These are phyloP conservation scores for Paspalum notatum DNA, from an alignment of 176 grass and related monocot genomes.

Conservation along the genomic window DNA sequence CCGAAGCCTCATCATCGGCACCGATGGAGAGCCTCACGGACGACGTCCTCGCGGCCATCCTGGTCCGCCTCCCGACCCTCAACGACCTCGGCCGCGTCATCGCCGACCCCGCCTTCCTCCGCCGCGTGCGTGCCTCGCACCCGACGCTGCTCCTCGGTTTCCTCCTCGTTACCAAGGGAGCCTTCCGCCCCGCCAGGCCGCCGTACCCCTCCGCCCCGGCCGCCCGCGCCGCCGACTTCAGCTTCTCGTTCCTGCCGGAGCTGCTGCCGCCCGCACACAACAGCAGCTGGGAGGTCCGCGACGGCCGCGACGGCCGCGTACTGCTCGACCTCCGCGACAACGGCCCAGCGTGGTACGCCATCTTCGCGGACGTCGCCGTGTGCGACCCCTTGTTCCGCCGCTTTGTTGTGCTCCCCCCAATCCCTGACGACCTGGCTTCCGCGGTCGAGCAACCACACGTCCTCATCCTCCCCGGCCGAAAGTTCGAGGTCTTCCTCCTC, in stretches of 20 bases:
- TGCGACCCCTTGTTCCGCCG: conserved; percentile 25
- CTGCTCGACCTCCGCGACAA: not conserved
- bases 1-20: too few relatives aligned
- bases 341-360: not conserved
- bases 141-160: too few relatives aligned
- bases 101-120: too few relatives aligned
- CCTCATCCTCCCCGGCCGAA: too few relatives aligned
- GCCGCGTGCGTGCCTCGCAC: too few relatives aligned
- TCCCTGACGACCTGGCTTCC: conserved; percentile 1
- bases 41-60: too few relatives aligned
- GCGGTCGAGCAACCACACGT: not conserved
- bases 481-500: conserved; percentile 18
- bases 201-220: not conserved
- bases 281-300: not conserved
- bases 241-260: conserved; percentile 34
- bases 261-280: not conserved
- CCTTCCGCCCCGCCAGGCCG: not conserved
- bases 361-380: conserved; percentile 19
- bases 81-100: too few relatives aligned
- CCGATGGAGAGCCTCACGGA: too few relatives aligned
- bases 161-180: too few relatives aligned
- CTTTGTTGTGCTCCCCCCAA: not conserved
- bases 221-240: not conserved
- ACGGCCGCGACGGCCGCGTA: conserved; percentile 31
- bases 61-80: too few relatives aligned